Base-by-base conservation (phyloP, 2,329 filamentous ascomycete genomes). In the Pseudocercospora eumusae region DNA sequence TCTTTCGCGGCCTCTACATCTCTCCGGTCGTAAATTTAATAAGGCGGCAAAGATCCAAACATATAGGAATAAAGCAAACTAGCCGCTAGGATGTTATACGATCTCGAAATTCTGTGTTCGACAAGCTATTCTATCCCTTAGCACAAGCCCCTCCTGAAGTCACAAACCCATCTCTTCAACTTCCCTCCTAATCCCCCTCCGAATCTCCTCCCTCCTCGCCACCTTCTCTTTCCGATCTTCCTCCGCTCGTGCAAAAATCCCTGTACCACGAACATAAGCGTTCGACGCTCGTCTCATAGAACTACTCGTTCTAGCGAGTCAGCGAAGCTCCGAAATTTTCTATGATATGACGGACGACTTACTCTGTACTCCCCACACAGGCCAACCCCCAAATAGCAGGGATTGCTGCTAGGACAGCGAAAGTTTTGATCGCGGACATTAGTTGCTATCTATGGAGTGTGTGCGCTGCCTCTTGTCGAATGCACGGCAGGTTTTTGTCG, bases 141-240 rank as follows among this genome's bases (percentile, higher is more conserved):
- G n/a, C n/a, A n/a, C n/a, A n/a, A n/a, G 23, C 18, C n/a, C 21
- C 20, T 47, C 44, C 44, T 20, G 13, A 21, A 21, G 57, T 63
- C 61, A 63, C n/a, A n/a, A n/a, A n/a, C n/a, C 61, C 27, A 21
- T 63, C 60, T 62, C 36, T 18, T 63, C 61, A 25, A 63, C 53
- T 23, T 63, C 61, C 23, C 53, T 33, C 7, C 57, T 23, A 28
- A 63, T 63, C 6, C 61, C 57, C 28, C 50, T 47, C 9, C 55
- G 28, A 7, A 63, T 60, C 57, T 63, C 53, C 10, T 56, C 45
- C 13, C 31, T 53, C 36, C 21, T 40, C 45, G 45, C 45, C 52
- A 59, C 31, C 33, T 52, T 62, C 25, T 64, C 62, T 47, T 47
- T 56, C 20, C 56, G 18, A 23, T 2, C 47, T 25, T 27, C 25